Conservation (phyloP, 495 filamentous ascomycete species). For the Letharia columbiana region DNA sequence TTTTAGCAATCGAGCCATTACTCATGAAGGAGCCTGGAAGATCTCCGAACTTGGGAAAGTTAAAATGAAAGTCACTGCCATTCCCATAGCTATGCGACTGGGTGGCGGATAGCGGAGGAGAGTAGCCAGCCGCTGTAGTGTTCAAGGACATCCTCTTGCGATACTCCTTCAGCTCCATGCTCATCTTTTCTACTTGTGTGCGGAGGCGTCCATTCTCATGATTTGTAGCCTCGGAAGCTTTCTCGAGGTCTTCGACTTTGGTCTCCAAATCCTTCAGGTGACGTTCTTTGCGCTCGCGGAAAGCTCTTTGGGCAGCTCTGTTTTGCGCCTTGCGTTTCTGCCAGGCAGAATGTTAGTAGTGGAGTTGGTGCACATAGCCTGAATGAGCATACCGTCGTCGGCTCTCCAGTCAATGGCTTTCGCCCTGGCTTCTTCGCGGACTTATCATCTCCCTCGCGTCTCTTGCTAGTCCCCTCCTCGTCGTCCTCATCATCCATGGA, state of each 20-base stretch:
- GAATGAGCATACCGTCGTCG: slow-evolving; percentile 69
- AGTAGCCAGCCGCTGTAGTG: slow-evolving; percentile 36
- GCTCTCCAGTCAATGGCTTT: slow-evolving; percentile 91
- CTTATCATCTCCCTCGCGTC: slow-evolving; percentile 66
- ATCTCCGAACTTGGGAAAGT: slow-evolving; percentile 75
- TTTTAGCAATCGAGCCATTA: slow-evolving; percentile 34
- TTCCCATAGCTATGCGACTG: slow-evolving; percentile 35
- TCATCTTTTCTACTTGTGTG: slow-evolving; percentile 78
- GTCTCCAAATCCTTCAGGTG: slow-evolving; percentile 93
- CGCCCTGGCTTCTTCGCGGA: slow-evolving; percentile 88
- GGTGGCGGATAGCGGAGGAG: slow-evolving; percentile 37
- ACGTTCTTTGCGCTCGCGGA: slow-evolving; percentile 96
- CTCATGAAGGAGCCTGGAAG: slow-evolving; percentile 56
- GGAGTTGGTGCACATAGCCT: neutral
- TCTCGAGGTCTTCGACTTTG: slow-evolving; percentile 88
- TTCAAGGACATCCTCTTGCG: slow-evolving; percentile 68
- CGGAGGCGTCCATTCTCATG: slow-evolving; percentile 80
- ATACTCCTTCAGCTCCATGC: slow-evolving; percentile 80
- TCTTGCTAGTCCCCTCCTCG: slow-evolving; percentile 63
- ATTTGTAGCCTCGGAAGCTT: slow-evolving; percentile 69
- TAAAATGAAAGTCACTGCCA: slow-evolving; percentile 82
- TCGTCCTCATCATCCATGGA: slow-evolving; percentile 60
- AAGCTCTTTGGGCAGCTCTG: slow-evolving; percentile 89
- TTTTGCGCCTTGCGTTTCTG: slow-evolving; percentile 99
- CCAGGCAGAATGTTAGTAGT: slow-evolving; percentile 36